Evolutionary conservation across 2,329 filamentous ascomycete genomes (phyloP).

Genomic region (Aspergillus sp.): DNA sequence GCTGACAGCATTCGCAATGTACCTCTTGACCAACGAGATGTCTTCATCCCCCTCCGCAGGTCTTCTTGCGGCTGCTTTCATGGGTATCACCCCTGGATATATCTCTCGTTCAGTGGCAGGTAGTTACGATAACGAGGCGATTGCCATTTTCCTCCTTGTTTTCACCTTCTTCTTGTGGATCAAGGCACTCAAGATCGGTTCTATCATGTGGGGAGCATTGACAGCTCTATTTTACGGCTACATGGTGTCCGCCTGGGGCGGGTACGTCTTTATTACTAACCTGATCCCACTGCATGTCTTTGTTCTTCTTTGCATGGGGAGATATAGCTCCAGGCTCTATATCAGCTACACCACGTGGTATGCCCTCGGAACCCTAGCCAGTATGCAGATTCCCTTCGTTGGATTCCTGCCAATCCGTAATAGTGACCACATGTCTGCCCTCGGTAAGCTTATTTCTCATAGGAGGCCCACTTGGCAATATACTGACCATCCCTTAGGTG

Average conservation of each 20-base stretch:
- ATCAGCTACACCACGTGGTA: conserved; percentile 99
- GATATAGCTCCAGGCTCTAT: conserved; percentile 91
- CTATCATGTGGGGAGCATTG: conserved; percentile 92
- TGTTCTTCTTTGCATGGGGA: conserved; percentile 92
- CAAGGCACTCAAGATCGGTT: conserved; percentile 94
- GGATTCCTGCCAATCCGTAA: conserved; percentile 95
- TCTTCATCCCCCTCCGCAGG: conserved; percentile 91
- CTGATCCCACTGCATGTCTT: conserved; percentile 92
- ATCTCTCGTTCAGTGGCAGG: conserved; percentile 97
- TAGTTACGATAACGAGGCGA: conserved; percentile 99
- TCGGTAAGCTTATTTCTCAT: conserved; percentile 60
- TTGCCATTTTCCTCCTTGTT: conserved; percentile 96
- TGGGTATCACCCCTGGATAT: conserved; percentile 96
- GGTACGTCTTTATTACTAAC: conserved; percentile 99
- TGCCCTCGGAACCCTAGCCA: conserved; percentile 88
- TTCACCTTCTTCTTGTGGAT: conserved; percentile 99
- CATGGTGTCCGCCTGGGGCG: conserved; percentile 99
- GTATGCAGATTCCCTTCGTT: conserved; percentile 99
- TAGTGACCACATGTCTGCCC: conserved; percentile 96
- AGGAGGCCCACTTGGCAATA: not conserved
- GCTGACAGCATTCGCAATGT: conserved; percentile 86
- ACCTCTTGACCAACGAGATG: conserved; percentile 97
- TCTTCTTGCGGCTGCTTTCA: conserved; percentile 89
- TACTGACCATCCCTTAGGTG: conserved; percentile 56
- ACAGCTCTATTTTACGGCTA: conserved; percentile 98